Evolutionary conservation across 2,329 filamentous ascomycete species (phyloP), one percentile per base, ranked within the genome.

Genomic region (Dissoconium aciculare): DNA sequence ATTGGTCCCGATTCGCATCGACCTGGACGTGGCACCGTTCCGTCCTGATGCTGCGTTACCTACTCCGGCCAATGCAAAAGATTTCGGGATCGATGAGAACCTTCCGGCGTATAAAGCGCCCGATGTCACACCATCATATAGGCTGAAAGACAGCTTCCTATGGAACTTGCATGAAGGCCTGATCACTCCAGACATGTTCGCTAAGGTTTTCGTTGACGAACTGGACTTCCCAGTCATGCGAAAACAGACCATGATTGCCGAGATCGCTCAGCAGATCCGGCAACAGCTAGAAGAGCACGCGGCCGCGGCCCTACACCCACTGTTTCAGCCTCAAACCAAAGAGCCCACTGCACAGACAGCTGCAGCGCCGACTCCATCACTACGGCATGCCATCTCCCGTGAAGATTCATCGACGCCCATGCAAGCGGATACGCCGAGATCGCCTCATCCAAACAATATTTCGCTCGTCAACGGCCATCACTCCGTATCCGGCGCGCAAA

Each of bases 101-200:
- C 63, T 81, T 30, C 76, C 82, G 10, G 74, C 84, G 33, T 94
- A 91, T 59, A 76, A 77, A 47, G 66, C 69, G 33, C 78, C 78
- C 33, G 87, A 94, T 39, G 58, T 71, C 38, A 84, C 84, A 10
- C 74, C 84, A 1, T 78, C 82, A 3, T 94, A 84, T 57, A 74
- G 89, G 39, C 65, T 98, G 34, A 84, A 91, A 47, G 89, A 98
- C 47, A 78, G 81, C n/a, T 95, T 98, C 47, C 60, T 94, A 31
- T 98, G 89, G 89, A 98, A 98, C 48, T 66, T 98, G 10, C 87
- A 95, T 57, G 89, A 98, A 60, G 80, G 82, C 0, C 64, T 94
- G 35, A 80, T 85, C 30, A 98, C 89, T 0, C 92, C 89, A 1
- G 89, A 98, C 50, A 80, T 92, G 50, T 98, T 95, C 52, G 89